These are phyloP conservation scores for Aureobasidium pullulans DNA, from an alignment of 2,329 filamentous ascomycete genomes.

Conservation along the genomic window DNA sequence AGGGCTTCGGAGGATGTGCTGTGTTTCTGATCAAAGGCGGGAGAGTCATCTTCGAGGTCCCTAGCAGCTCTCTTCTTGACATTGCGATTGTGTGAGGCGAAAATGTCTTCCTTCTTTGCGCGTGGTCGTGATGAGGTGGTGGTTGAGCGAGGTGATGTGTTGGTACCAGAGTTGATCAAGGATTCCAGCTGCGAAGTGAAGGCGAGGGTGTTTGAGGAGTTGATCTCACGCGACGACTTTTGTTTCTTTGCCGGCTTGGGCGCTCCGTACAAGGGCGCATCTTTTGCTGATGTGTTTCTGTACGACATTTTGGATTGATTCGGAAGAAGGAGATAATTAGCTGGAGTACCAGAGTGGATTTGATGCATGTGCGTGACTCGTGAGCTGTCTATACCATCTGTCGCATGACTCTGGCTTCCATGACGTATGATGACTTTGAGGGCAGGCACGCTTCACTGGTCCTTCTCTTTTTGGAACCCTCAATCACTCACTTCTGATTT, in stretches of 20 bases:
- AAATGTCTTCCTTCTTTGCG: slow-evolving; percentile 60
- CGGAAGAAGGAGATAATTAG: not conserved
- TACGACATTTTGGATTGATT: not conserved
- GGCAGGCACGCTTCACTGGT: slow-evolving; percentile 8
- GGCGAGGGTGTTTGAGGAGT: slow-evolving; percentile 64
- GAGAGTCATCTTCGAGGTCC: slow-evolving; percentile 47
- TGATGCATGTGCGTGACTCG: not conserved
- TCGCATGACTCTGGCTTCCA: slow-evolving; percentile 1
- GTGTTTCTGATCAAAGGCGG: slow-evolving; percentile 57
- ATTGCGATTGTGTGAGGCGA: slow-evolving; percentile 58
- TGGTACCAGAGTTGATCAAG: slow-evolving; percentile 54
- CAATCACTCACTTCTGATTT: not conserved
- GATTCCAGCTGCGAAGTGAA: slow-evolving; percentile 85
- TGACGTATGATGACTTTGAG: not conserved
- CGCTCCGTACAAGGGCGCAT: slow-evolving; percentile 70
- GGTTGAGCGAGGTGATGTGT: slow-evolving; percentile 33
- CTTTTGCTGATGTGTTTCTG: slow-evolving; percentile 30
- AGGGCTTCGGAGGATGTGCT: slow-evolving; percentile 55
- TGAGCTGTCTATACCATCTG: not conserved
- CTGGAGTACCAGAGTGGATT: not conserved
- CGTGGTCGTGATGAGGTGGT: slow-evolving; percentile 41
- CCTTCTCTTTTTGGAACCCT: not conserved
- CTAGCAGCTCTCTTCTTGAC: slow-evolving; percentile 55
- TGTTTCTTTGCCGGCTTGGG: slow-evolving; percentile 56
- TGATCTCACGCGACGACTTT: slow-evolving; percentile 54